Evolutionary conservation across 164 flowering plant species (phyloP).

Genomic region (Liquidambar formosana): DNA sequence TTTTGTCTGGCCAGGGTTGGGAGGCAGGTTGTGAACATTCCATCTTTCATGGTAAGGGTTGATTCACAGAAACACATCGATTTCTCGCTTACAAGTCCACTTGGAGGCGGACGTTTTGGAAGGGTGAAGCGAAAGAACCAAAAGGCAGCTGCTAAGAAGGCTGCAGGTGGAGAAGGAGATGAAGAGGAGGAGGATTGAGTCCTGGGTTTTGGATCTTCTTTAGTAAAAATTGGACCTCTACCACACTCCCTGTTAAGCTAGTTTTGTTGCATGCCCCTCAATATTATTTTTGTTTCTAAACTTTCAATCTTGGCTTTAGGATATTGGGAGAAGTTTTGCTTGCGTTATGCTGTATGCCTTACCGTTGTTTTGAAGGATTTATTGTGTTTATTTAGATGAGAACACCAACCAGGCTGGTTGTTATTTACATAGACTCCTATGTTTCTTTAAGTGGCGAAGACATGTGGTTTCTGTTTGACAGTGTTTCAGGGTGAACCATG

Average conservation of each 20-base stretch:
- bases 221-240: not conserved
- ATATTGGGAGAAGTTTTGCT: not conserved
- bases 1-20: conserved; percentile 45
- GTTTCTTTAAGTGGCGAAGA: no score
- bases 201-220: no score
- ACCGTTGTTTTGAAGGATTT: not conserved
- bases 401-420: not conserved
- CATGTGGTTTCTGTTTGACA: no score
- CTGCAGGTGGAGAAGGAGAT: conserved; percentile 56
- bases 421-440: not conserved
- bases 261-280: not conserved
- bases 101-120: conserved; percentile 62
- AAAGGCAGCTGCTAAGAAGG: conserved; percentile 59
- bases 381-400: not conserved
- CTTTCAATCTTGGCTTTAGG: not conserved
- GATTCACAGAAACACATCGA: conserved; percentile 67
- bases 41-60: conserved; percentile 60
- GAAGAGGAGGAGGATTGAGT: conserved; percentile 58
- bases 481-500: no score
- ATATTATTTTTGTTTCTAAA: not conserved
- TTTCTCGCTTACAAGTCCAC: conserved; percentile 62
- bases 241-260: not conserved
- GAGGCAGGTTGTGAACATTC: conserved; percentile 61
- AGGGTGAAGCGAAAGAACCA: conserved; percentile 58
- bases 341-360: not conserved